Conservation (phyloP, 2,329 filamentous ascomycete genomes). For the Aspergillus latus region DNA sequence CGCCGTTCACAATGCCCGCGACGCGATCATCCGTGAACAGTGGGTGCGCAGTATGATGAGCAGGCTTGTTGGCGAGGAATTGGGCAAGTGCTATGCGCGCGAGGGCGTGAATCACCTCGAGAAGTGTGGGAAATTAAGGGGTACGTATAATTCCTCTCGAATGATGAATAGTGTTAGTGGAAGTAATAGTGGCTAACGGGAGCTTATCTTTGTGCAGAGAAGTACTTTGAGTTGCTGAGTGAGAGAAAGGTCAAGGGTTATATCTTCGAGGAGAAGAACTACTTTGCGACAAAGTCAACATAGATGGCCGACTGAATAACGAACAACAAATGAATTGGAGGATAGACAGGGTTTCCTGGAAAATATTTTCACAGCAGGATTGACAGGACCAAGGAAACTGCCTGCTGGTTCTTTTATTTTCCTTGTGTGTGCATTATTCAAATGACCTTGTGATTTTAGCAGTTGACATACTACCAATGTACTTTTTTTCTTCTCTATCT, state of each 20-base stretch:
- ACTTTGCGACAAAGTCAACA: constrained; percentile 41
- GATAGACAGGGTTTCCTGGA: no score
- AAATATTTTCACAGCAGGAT: no score
- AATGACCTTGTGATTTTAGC: constrained; percentile 16
- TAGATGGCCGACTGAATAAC: constrained; percentile 11
- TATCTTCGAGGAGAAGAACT: constrained; percentile 64
- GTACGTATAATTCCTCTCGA: constrained; percentile 46
- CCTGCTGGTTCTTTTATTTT: no score
- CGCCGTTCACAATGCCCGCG: constrained; percentile 63
- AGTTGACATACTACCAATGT: constrained; percentile 11
- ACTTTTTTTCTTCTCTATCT: background rate
- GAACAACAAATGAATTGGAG: no score
- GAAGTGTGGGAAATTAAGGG: constrained; percentile 66
- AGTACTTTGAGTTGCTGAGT: constrained; percentile 64
- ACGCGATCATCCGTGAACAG: constrained; percentile 65
- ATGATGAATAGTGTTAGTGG: no score
- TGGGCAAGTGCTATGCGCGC: constrained; percentile 65
- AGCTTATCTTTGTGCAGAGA: constrained; percentile 47
- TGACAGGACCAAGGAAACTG: no score
- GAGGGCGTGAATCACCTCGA: constrained; percentile 68
- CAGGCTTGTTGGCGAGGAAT: constrained; percentile 63
- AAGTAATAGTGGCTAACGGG: background rate
- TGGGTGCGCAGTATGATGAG: constrained; percentile 71
- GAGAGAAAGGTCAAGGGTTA: constrained; percentile 64
- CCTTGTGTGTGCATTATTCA: background rate